Evolutionary conservation across 2,329 filamentous ascomycete genomes (phyloP).

Genomic region (Cordyceps javanica): DNA sequence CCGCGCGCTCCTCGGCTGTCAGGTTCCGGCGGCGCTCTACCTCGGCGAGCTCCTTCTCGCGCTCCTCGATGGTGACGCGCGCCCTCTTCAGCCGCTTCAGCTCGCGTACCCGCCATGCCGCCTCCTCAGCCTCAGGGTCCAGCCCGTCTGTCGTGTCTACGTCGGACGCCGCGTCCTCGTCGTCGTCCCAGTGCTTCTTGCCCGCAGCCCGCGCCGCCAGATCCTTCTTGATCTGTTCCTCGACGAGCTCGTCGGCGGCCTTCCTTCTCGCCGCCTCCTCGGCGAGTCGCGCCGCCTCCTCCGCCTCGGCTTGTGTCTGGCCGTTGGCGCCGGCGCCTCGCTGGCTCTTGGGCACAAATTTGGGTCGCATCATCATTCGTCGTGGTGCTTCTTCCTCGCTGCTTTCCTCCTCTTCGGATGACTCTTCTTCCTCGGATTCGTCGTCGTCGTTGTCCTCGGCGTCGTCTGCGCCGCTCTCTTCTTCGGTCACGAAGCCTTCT

Average conservation of each 20-base stretch:
- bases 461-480: slow-evolving; percentile 38
- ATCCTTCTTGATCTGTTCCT: slow-evolving; percentile 81
- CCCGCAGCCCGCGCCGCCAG: slow-evolving; percentile 66
- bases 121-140: slow-evolving; percentile 81
- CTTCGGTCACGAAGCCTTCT: slow-evolving; percentile 58
- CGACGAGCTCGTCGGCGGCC: slow-evolving; percentile 72
- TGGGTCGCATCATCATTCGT: slow-evolving; percentile 54
- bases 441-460: slow-evolving; percentile 22
- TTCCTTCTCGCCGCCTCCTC: slow-evolving; percentile 60
- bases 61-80: slow-evolving; percentile 73
- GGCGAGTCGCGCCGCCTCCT: slow-evolving; percentile 32
- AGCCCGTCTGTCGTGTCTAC: slow-evolving; percentile 85
- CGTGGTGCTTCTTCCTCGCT: slow-evolving; percentile 53
- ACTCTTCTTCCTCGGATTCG: slow-evolving; percentile 33
- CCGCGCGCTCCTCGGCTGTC: slow-evolving; percentile 76
- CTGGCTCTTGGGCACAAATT: slow-evolving; percentile 56
- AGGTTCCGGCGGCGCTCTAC: slow-evolving; percentile 82
- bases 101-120: slow-evolving; percentile 91
- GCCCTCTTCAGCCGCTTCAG: slow-evolving; percentile 83
- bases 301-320: slow-evolving; percentile 24
- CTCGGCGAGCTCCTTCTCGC: slow-evolving; percentile 81
- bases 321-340: slow-evolving; percentile 30
- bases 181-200: slow-evolving; percentile 83
- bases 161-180: slow-evolving; percentile 62
- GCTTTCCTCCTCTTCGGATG: slow-evolving; percentile 38